Evolutionary conservation across 192 early-diverging fungal species (phyloP).

Genomic region (Umbelopsis sp.): DNA sequence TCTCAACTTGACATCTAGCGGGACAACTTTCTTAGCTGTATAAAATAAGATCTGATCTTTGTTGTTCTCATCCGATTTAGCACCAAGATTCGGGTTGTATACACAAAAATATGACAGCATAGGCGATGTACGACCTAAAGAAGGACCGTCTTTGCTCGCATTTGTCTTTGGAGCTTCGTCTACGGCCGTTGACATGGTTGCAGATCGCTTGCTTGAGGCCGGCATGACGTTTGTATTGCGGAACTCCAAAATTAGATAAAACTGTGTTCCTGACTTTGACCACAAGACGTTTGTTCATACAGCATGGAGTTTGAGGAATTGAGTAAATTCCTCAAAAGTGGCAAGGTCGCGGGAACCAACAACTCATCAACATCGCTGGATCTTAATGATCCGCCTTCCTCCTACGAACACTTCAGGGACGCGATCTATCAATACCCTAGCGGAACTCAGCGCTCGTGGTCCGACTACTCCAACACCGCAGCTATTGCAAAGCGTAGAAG

Average conservation of each 20-base stretch:
- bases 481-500: slow-evolving; percentile 4
- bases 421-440: slow-evolving; percentile 5
- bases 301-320: slow-evolving; percentile 20
- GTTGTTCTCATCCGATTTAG: slow-evolving; percentile 64
- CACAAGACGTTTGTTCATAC: slow-evolving; percentile 6
- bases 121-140: slow-evolving; percentile 44
- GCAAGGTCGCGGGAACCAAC: neutral
- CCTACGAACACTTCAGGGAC: slow-evolving; percentile 3
- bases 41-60: slow-evolving; percentile 81
- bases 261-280: neutral
- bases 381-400: neutral
- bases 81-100: slow-evolving; percentile 71
- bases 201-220: neutral
- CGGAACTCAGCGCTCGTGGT: neutral
- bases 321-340: slow-evolving; percentile 11
- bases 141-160: neutral
- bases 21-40: slow-evolving; percentile 65
- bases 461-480: neutral
- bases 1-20: slow-evolving; percentile 73
- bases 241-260: neutral
- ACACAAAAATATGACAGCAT: slow-evolving; percentile 72
- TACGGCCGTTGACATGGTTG: neutral
- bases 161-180: neutral
- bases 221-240: slow-evolving; percentile 19
- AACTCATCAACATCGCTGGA: neutral